Percentiles rank a stretch among this genome's conserved stretches.
These are phyloP conservation scores for Vaccinium darrowii DNA, from an alignment of 148 eudicot genomes.

Conservation along the genomic window DNA sequence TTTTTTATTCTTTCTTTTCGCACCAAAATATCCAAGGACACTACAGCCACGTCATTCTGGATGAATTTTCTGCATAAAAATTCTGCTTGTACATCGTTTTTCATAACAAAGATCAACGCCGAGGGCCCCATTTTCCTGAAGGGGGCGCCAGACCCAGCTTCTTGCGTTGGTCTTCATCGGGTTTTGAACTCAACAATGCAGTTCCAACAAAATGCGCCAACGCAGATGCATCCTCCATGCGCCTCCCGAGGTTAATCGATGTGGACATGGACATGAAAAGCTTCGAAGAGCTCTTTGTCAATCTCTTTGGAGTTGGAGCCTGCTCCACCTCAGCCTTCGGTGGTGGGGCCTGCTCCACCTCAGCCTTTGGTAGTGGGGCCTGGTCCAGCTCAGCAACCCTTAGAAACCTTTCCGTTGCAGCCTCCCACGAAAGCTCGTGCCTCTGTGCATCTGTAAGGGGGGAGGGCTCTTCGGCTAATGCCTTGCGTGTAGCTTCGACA, in stretches of 20 bases:
- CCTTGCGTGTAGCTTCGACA: conserved; percentile 53
- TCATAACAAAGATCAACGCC: background rate
- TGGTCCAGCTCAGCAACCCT: conserved; percentile 51
- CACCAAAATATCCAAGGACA: background rate
- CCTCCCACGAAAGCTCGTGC: conserved; percentile 87
- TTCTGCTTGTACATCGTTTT: background rate
- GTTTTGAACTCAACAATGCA: conserved; percentile 46
- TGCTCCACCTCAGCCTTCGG: conserved; percentile 42
- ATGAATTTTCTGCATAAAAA: background rate
- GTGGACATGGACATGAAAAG: conserved; percentile 56
- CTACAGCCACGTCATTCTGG: background rate
- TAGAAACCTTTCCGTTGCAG: conserved; percentile 79
- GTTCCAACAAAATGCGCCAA: conserved; percentile 60
- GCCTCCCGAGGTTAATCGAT: conserved; percentile 50
- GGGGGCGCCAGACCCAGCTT: conserved; percentile 55
- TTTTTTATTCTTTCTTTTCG: background rate
- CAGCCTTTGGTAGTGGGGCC: conserved; percentile 28
- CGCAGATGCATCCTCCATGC: conserved; percentile 75
- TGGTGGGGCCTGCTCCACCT: conserved; percentile 33
- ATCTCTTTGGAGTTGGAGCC: conserved; percentile 14
- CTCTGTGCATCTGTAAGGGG: conserved; percentile 62
- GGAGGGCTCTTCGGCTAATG: conserved; percentile 61
- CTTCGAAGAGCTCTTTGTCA: conserved; percentile 33
- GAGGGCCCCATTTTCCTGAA: conserved; percentile 25
- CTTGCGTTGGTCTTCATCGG: conserved; percentile 63